phyloP scores from a whole-genome alignment of 2,329 filamentous ascomycete species.

The Microascus cirrosus region DNA sequence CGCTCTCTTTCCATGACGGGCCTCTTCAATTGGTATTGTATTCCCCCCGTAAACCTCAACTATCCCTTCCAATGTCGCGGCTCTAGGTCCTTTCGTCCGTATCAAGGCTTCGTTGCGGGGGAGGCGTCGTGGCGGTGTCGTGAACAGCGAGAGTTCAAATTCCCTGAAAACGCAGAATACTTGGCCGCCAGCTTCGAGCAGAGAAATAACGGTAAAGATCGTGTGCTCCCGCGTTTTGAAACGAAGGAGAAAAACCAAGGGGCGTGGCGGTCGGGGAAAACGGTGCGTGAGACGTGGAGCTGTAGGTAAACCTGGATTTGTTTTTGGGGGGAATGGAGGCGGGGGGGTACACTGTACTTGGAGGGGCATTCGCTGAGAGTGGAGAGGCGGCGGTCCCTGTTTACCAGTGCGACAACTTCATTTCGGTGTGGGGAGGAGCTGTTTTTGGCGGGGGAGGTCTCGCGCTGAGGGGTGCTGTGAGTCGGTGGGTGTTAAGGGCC shows the following conservation, averaged over 20 bases:
- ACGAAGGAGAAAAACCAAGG: background rate
- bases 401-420: background rate
- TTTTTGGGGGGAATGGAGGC: background rate
- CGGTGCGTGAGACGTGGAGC: background rate
- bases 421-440: too few species aligned
- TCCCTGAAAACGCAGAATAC: too few species aligned
- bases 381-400: background rate
- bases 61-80: background rate
- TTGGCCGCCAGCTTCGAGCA: too few species aligned
- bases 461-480: too few species aligned
- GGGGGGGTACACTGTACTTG: too few species aligned
- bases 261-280: background rate
- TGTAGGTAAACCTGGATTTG: background rate
- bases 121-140: too few species aligned
- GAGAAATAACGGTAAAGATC: too few species aligned
- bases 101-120: too few species aligned
- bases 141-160: too few species aligned
- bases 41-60: background rate
- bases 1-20: constrained; percentile 33
- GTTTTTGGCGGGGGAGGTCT: too few species aligned
- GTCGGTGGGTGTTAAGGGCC: too few species aligned
- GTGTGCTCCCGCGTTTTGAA: too few species aligned
- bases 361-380: background rate
- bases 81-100: background rate
- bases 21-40: background rate